Evolutionary conservation across 345 rosid genomes (phyloP).

Genomic region (Melaleuca alternifolia): DNA sequence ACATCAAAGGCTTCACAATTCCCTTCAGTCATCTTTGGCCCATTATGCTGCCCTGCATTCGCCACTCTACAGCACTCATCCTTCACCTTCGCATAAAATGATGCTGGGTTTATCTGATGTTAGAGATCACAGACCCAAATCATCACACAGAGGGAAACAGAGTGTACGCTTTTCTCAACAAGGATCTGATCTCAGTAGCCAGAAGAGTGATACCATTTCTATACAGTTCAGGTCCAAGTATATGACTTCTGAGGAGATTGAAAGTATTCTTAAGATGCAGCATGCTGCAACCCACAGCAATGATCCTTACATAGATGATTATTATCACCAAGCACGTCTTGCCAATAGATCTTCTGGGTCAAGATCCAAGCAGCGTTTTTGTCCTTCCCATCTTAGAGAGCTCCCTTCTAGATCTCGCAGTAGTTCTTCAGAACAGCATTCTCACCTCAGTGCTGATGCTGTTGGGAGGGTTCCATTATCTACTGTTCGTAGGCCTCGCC

Average conservation of each 20-base stretch:
- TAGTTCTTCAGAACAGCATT: conserved; percentile 48
- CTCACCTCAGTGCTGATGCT: conserved; percentile 48
- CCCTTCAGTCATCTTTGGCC: conserved; percentile 56
- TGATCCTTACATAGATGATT: conserved; percentile 85
- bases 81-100: conserved; percentile 36
- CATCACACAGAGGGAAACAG: conserved; percentile 59
- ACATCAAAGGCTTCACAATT: conserved; percentile 47
- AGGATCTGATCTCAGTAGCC: conserved; percentile 60
- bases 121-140: conserved; percentile 62
- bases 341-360: conserved; percentile 45
- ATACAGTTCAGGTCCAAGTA: conserved; percentile 76
- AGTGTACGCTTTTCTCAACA: conserved; percentile 56
- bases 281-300: conserved; percentile 72
- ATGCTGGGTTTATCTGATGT: conserved; percentile 41
- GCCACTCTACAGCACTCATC: conserved; percentile 47
- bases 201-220: conserved; percentile 69
- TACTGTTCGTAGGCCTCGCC: conserved; percentile 53
- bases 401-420: conserved; percentile 63
- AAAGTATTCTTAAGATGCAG: conserved; percentile 95
- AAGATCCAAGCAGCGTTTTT: conserved; percentile 50
- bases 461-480: conserved; percentile 55
- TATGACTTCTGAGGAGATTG: conserved; percentile 94
- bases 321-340: conserved; percentile 91
- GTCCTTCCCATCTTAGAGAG: conserved; percentile 78
- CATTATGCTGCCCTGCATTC: conserved; percentile 68